phyloP scores from a whole-genome alignment of 495 filamentous ascomycete genomes.

The Lineolata rhizophorae region DNA sequence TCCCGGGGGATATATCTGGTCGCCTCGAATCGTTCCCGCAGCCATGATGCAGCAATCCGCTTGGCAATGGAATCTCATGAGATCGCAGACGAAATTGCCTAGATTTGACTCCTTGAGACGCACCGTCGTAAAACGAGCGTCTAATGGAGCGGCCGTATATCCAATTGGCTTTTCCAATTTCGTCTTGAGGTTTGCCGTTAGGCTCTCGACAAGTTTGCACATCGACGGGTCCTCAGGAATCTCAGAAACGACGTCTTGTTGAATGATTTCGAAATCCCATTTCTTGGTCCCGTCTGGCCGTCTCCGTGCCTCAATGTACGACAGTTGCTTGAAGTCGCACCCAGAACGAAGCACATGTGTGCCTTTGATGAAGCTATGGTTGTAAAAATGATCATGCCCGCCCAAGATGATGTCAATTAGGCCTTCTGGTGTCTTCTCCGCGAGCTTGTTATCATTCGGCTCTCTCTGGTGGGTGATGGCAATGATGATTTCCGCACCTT shows the following conservation, averaged over 20 bases:
- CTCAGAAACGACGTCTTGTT: conserved; percentile 44
- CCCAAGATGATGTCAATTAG: conserved; percentile 68
- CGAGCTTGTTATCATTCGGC: conserved; percentile 56
- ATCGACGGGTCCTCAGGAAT: conserved; percentile 39
- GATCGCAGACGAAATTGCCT: conserved; percentile 75
- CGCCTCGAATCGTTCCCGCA: conserved; percentile 71
- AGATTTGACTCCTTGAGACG: conserved; percentile 56
- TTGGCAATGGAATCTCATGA: conserved; percentile 64
- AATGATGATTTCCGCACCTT: conserved; percentile 64
- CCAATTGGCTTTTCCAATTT: conserved; percentile 70
- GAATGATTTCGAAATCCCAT: conserved; percentile 61
- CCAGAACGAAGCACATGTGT: conserved; percentile 66
- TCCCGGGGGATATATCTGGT: conserved; percentile 70
- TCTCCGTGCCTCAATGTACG: conserved; percentile 54
- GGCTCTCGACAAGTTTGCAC: conserved; percentile 33
- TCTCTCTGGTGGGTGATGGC: conserved; percentile 70
- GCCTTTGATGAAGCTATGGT: conserved; percentile 50
- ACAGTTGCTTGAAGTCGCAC: conserved; percentile 75
- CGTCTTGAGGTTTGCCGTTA: conserved; percentile 46
- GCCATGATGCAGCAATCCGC: conserved; percentile 73
- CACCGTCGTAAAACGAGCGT: conserved; percentile 69
- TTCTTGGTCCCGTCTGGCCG: conserved; percentile 20
- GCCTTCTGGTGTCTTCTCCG: conserved; percentile 38
- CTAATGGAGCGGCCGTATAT: conserved; percentile 55
- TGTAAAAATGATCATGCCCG: conserved; percentile 80